A percentile compares a stretch with the other conserved stretches of the same genome.
Evolutionary conservation across 2,329 filamentous ascomycete genomes (phyloP).

Genomic region (Aspergillus thermomutatus): DNA sequence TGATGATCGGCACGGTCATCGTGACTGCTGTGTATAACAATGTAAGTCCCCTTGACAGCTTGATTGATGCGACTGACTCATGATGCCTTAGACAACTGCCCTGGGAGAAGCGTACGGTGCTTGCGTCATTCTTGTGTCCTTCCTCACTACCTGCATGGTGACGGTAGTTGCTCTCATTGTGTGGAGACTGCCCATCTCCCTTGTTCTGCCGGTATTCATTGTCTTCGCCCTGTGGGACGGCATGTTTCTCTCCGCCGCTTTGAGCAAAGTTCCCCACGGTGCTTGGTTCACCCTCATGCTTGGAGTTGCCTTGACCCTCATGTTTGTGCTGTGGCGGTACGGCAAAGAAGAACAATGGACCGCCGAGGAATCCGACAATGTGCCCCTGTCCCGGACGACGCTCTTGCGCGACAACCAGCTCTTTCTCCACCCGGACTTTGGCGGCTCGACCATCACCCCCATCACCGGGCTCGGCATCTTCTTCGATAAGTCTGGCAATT

Average conservation of each 20-base stretch:
- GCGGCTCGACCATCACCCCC: conserved; percentile 40
- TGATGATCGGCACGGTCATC: conserved; percentile 72
- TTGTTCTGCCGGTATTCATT: conserved; percentile 63
- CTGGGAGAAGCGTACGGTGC: conserved; percentile 74
- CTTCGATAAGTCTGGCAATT: conserved; percentile 69
- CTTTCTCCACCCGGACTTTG: conserved; percentile 25
- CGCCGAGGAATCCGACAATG: conserved; percentile 62
- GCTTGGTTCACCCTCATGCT: conserved; percentile 75
- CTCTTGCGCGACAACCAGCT: conserved; percentile 2
- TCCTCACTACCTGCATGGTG: conserved; percentile 73
- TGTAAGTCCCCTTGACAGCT: conserved; percentile 12
- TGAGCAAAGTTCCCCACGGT: conserved; percentile 70
- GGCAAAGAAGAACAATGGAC: conserved; percentile 76
- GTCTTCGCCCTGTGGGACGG: conserved; percentile 66
- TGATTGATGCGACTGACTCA: not conserved
- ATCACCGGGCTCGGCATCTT: conserved; percentile 66
- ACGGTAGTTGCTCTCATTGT: conserved; percentile 68
- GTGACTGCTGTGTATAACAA: conserved; percentile 73
- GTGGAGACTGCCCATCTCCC: conserved; percentile 65
- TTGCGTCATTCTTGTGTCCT: conserved; percentile 76
- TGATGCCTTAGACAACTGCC: conserved; percentile 53
- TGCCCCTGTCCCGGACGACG: conserved; percentile 39
- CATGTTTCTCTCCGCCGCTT: conserved; percentile 64
- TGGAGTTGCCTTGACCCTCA: conserved; percentile 56
- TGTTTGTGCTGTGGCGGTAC: conserved; percentile 74